phyloP scores from a whole-genome alignment of 805 yeast genomes.

The Metschnikowia vanudenii region DNA sequence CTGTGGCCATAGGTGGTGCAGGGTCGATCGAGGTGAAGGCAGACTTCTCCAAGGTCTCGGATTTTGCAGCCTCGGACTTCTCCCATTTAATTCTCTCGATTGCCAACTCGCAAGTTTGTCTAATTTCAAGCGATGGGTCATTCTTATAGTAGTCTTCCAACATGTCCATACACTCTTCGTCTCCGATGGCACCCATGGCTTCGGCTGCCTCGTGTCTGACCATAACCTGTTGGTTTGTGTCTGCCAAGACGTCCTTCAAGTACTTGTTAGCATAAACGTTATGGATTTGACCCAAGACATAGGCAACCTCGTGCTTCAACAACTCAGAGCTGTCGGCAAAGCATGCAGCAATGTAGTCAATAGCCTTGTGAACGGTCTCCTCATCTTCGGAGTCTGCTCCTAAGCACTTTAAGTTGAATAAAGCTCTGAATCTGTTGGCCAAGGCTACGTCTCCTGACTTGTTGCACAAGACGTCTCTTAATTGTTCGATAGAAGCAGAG shows the following conservation, averaged over 20 bases:
- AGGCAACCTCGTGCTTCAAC: constrained; percentile 96
- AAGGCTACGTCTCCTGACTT: constrained; percentile 66
- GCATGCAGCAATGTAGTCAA: constrained; percentile 81
- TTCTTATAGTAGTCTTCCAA: constrained; percentile 60
- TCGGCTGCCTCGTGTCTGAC: constrained; percentile 99
- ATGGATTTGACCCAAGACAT: constrained; percentile 93
- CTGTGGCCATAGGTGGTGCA: constrained; percentile 91
- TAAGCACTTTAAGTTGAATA: constrained; percentile 82
- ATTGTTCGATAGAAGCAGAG: constrained; percentile 53
- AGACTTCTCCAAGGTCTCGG: constrained; percentile 71
- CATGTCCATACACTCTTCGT: constrained; percentile 63
- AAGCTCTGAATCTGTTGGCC: constrained; percentile 89
- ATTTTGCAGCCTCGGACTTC: constrained; percentile 59
- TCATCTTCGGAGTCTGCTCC: constrained; percentile 68
- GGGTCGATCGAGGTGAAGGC: constrained; percentile 91
- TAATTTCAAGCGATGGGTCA: constrained; percentile 83
- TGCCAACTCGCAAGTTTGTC: constrained; percentile 97
- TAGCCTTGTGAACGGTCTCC: constrained; percentile 60
- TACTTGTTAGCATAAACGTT: constrained; percentile 75
- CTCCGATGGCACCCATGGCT: constrained; percentile 95
- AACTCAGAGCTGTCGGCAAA: constrained; percentile 82
- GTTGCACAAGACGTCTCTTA: constrained; percentile 70
- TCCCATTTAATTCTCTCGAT: constrained; percentile 95
- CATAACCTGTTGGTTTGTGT: constrained; percentile 78
- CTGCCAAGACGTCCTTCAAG: constrained; percentile 67